Percentiles rank a stretch among this genome's conserved stretches.
Conservation (phyloP, 306 rosid species). For the Prunus davidiana region DNA sequence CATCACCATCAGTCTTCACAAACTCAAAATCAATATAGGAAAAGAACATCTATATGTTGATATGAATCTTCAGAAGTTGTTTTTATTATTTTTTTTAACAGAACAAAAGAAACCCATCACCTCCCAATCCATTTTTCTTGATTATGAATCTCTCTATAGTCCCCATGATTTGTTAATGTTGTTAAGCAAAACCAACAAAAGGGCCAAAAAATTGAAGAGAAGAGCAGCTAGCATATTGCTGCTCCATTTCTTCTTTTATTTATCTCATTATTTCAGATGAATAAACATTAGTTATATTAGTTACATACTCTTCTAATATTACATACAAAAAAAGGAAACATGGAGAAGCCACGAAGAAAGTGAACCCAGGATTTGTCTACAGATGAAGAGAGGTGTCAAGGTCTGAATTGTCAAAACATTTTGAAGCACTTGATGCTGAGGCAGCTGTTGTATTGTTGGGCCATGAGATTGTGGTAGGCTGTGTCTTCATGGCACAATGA, state of each 20-base stretch:
- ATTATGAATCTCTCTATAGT: neutral
- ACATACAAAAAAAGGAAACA: neutral
- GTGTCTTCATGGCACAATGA: conserved; percentile 25
- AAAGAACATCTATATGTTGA: neutral
- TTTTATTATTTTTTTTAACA: no score
- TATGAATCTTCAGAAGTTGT: no score
- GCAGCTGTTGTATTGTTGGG: conserved; percentile 1
- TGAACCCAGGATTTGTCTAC: conserved; percentile 33
- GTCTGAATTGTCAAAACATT: conserved; percentile 56
- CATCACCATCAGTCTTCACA: neutral
- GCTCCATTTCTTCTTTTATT: conserved; percentile 17
- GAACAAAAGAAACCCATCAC: no score
- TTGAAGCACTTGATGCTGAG: conserved; percentile 38
- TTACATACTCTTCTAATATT: conserved; percentile 1
- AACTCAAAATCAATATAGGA: neutral
- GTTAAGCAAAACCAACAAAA: neutral
- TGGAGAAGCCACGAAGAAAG: neutral
- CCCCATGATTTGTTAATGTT: neutral
- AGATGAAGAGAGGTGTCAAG: conserved; percentile 97
- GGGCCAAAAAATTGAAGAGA: conserved; percentile 8
- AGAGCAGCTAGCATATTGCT: neutral
- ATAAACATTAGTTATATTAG: conserved; percentile 8
- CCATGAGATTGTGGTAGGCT: conserved; percentile 35
- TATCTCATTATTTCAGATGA: conserved; percentile 4
- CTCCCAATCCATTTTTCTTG: neutral